phyloP scores from a whole-genome alignment of 805 yeast species.

The Saturnispora mendoncae region DNA sequence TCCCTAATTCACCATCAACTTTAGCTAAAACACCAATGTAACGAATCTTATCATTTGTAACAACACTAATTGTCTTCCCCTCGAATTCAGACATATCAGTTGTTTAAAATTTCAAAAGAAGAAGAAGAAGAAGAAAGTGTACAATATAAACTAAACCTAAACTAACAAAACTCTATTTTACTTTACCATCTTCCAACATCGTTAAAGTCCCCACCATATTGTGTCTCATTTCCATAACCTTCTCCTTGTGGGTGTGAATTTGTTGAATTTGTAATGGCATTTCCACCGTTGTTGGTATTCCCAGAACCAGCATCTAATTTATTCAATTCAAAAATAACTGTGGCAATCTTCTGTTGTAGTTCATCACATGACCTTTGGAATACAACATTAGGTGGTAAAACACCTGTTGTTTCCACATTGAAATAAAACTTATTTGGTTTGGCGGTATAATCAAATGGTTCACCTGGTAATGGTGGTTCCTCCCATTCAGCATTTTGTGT shows the following conservation, averaged over 20 bases:
- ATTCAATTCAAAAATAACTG: conserved; percentile 64
- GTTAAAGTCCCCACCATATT: conserved; percentile 14
- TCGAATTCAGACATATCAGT: conserved; percentile 79
- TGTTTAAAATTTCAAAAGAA: neutral
- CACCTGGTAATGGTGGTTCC: conserved; percentile 86
- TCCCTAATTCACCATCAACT: conserved; percentile 83
- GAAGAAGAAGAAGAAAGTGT: neutral
- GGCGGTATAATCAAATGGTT: conserved; percentile 76
- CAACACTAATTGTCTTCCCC: conserved; percentile 79
- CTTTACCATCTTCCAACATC: conserved; percentile 28
- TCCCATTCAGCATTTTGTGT: conserved; percentile 88
- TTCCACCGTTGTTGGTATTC: neutral
- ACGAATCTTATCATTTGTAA: conserved; percentile 71
- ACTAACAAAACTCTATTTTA: neutral
- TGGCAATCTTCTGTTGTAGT: conserved; percentile 84
- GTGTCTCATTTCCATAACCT: conserved; percentile 8
- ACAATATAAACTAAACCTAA: neutral
- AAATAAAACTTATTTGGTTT: conserved; percentile 74
- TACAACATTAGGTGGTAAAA: conserved; percentile 81
- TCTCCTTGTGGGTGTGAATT: conserved; percentile 1
- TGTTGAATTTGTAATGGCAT: too few species aligned
- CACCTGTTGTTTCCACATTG: conserved; percentile 89
- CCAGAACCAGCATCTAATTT: conserved; percentile 23
- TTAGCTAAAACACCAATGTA: conserved; percentile 85
- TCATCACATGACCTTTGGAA: conserved; percentile 77